These are phyloP conservation scores for Sarocladiaceae sp. DNA, from an alignment of 2,329 filamentous ascomycete genomes.

Conservation along the genomic window DNA sequence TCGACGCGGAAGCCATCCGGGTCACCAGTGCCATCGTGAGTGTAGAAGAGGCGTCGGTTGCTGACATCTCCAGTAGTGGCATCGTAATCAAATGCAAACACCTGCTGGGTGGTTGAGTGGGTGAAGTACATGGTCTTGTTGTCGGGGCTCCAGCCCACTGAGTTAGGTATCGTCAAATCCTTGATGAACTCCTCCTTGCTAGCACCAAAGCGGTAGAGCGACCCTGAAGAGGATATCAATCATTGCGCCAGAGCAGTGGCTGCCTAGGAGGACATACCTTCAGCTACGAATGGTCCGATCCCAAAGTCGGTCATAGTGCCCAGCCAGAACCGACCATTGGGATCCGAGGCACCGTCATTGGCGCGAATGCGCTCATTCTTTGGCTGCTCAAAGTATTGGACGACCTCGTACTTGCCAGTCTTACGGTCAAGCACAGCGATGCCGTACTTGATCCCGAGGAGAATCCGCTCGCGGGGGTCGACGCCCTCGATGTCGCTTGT, in stretches of 20 bases:
- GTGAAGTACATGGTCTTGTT: conserved; percentile 56
- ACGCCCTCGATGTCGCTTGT: conserved; percentile 73
- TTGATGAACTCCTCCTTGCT: conserved; percentile 54
- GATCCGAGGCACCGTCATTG: conserved; percentile 81
- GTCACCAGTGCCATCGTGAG: conserved; percentile 56
- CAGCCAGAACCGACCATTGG: conserved; percentile 75
- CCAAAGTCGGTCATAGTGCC: conserved; percentile 77
- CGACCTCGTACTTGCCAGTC: conserved; percentile 47
- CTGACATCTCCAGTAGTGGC: conserved; percentile 51
- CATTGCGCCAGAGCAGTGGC: no score
- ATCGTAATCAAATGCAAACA: conserved; percentile 72
- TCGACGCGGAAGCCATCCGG: conserved; percentile 86
- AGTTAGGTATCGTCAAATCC: conserved; percentile 61
- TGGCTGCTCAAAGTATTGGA: conserved; percentile 39
- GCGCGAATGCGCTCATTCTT: conserved; percentile 52
- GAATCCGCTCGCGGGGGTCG: conserved; percentile 57
- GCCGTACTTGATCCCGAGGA: conserved; percentile 75
- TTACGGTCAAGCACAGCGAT: conserved; percentile 68
- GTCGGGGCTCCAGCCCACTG: conserved; percentile 13
- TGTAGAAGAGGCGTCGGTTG: conserved; percentile 67
- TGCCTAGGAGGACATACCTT: conserved; percentile 35
- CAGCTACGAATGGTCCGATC: conserved; percentile 50
- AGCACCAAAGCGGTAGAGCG: conserved; percentile 64
- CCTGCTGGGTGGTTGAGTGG: conserved; percentile 64
- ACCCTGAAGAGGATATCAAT: conserved; percentile 45